Evolutionary conservation across 2,329 filamentous ascomycete genomes (phyloP), one percentile per base, ranked within the genome.

Genomic region (Aspergillus unguis): DNA sequence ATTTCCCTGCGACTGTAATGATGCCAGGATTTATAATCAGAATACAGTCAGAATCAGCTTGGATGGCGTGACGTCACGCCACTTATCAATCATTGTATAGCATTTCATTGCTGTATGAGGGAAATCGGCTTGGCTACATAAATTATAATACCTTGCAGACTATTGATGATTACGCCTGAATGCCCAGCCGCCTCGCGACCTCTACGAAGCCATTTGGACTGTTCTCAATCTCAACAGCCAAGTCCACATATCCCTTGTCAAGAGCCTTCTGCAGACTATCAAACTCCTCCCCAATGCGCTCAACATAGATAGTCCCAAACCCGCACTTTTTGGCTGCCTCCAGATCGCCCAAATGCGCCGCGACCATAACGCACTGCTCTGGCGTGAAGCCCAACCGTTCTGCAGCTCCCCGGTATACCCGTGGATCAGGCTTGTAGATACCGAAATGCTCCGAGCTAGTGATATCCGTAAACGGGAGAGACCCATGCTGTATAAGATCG

Each of bases 281-380:
- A 5, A 74, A 76, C 70, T 92, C 88, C 70, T 95, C 89, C 40
- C 68, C 60, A 3, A 71, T 67, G 53, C 89, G 76, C 72, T 89
- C 87, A 2, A 94, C 82, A 65, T 91, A 94, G 2, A 94, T 77
- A 0, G 87, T 89, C 61, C 80, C 77, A 55, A 91, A 72, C 0
- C 89, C 89, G 54, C 76, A 79, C 2, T 62, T 65, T 61, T 83
- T 83, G 4, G 89, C 89, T 0, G 80, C 86, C 55, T 81, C 74
- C 50, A 94, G 71, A 69, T 92, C 89, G 5, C 64, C 68, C 53
- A 92, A 71, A 71, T 92, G 88, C 35, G 88, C 85, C 11, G 90
- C 89, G 23, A 94, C 87, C 82, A 94, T 84, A 23, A 83, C 86
- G 52, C 89, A 86, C 63, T 91, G 77, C 2, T 67, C 66, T 0